Percentiles rank a stretch among this genome's conserved stretches.
Conservation (phyloP, 768 basidiomycete species). For the Suillus hirtellus region DNA sequence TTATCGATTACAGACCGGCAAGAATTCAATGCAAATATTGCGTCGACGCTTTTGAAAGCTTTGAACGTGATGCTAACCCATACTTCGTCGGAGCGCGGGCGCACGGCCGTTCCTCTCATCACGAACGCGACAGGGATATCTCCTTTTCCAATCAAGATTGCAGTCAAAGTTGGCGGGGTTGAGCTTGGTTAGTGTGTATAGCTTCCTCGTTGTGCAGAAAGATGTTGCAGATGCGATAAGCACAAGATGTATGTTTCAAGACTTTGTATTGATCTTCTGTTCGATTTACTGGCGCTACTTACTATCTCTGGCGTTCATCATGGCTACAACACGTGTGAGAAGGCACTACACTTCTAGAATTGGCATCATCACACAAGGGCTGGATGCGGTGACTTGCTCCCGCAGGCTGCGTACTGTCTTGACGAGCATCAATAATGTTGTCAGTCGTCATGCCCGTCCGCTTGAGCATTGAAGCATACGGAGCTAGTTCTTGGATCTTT, state of each 20-base stretch:
- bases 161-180: slow-evolving; percentile 64
- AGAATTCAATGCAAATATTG: slow-evolving; percentile 58
- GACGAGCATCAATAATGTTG: too few species aligned
- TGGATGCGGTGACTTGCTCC: too few species aligned
- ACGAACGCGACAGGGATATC: slow-evolving; percentile 77
- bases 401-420: too few species aligned
- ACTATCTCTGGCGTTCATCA: not conserved
- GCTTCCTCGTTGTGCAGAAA: not conserved
- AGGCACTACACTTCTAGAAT: not conserved
- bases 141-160: slow-evolving; percentile 75
- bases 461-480: too few species aligned
- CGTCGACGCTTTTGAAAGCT: slow-evolving; percentile 62
- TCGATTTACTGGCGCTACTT: not conserved
- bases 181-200: slow-evolving; percentile 46
- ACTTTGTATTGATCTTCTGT: not conserved
- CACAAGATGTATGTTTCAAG: not conserved
- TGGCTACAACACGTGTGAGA: not conserved
- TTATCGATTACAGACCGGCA: slow-evolving; percentile 39
- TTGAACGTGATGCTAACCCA: slow-evolving; percentile 72
- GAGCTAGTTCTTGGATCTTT: too few species aligned
- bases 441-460: too few species aligned
- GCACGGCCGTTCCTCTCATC: slow-evolving; percentile 74
- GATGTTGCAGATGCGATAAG: not conserved
- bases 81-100: slow-evolving; percentile 77
- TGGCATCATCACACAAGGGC: not conserved